Conservation (phyloP, 2,329 filamentous ascomycete genomes). For the Xylariaceae sp. region DNA sequence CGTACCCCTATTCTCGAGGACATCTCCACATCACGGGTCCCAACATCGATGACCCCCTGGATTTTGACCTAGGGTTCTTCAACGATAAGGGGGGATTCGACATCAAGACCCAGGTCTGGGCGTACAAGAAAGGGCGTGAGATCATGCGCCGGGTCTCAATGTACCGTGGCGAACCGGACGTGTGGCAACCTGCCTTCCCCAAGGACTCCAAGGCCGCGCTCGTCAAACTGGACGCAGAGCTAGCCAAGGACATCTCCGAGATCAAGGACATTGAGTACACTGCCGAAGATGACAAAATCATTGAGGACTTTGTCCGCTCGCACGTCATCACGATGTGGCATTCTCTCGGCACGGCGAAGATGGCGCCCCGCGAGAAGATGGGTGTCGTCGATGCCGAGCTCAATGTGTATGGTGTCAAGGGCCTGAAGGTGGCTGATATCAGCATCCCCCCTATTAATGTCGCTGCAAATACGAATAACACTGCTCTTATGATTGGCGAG, state of each 20-base stretch:
- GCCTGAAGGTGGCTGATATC: conserved; percentile 37
- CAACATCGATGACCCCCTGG: conserved; percentile 37
- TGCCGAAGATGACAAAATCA: conserved; percentile 40
- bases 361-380: conserved; percentile 35
- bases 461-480: conserved; percentile 43
- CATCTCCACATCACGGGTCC: conserved; percentile 52
- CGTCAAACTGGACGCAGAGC: background rate
- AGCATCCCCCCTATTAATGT: conserved; percentile 35
- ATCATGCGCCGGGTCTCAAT: conserved; percentile 50
- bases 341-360: conserved; percentile 38
- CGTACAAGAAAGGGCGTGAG: conserved; percentile 61
- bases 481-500: conserved; percentile 45
- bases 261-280: conserved; percentile 43
- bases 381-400: conserved; percentile 39
- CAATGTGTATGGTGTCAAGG: conserved; percentile 37
- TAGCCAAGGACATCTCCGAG: conserved; percentile 5
- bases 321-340: conserved; percentile 39
- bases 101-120: conserved; percentile 53
- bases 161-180: conserved; percentile 43
- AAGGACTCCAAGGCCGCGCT: conserved; percentile 34
- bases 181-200: conserved; percentile 41
- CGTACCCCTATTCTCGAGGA: conserved; percentile 56
- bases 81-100: conserved; percentile 45
- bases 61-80: conserved; percentile 55
- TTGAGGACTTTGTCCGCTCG: conserved; percentile 38